Conservation (phyloP, 1,139 yeast species). For the Blastobotrys buckinghamii region DNA sequence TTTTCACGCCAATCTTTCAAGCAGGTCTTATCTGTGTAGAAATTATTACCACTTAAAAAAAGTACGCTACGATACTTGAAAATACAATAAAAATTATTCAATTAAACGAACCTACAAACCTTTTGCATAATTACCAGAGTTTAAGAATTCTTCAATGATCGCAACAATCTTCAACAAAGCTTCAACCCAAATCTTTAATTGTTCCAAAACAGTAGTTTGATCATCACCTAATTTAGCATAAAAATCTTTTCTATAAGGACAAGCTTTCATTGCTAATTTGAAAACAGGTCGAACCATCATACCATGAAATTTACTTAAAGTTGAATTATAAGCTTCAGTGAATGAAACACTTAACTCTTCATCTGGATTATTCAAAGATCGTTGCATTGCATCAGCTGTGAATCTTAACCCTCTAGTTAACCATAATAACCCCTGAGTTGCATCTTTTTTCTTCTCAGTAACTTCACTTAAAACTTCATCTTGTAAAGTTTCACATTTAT, state of each 20-base stretch:
- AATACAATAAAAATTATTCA: too few species aligned
- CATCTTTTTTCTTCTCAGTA: constrained; percentile 60
- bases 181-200: constrained; percentile 65
- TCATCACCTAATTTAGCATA: constrained; percentile 68
- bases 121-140: constrained; percentile 80
- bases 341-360: constrained; percentile 70
- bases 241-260: constrained; percentile 87
- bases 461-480: constrained; percentile 65
- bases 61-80: too few species aligned
- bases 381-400: constrained; percentile 83
- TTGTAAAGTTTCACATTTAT: constrained; percentile 60
- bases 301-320: constrained; percentile 75
- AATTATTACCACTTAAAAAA: too few species aligned
- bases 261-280: constrained; percentile 92
- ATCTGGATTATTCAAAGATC: constrained; percentile 55
- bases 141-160: constrained; percentile 68
- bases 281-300: constrained; percentile 80
- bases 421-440: constrained; percentile 92
- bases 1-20: not conserved
- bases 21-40: not conserved
- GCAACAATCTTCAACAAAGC: constrained; percentile 72
- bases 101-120: constrained; percentile 48
- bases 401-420: constrained; percentile 74
- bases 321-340: constrained; percentile 74
- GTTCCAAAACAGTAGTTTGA: constrained; percentile 51